Percentiles rank a stretch among this genome's conserved stretches.
Conservation (phyloP, 192 early-diverging fungal species). For the Paraglomus brasilianum region DNA sequence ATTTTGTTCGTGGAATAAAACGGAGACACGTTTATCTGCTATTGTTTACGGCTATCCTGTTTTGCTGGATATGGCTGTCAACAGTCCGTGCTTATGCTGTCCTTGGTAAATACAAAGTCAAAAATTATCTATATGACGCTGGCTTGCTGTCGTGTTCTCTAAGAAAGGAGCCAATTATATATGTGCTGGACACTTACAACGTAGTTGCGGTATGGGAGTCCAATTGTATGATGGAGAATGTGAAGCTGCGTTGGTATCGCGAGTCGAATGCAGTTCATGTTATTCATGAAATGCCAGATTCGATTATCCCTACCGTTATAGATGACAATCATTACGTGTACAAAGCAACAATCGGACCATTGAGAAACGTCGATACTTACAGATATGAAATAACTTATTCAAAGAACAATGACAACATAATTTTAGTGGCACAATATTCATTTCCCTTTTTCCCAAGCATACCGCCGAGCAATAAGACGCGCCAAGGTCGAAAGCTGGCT, state of each 20-base stretch:
- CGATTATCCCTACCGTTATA: conserved; percentile 29
- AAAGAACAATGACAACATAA: background rate
- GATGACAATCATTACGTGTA: conserved; percentile 41
- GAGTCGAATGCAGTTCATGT: background rate
- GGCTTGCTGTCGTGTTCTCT: conserved; percentile 49
- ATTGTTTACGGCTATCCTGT: too few species aligned
- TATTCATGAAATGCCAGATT: background rate
- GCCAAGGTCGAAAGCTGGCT: conserved; percentile 15
- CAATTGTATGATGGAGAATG: conserved; percentile 51
- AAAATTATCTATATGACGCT: conserved; percentile 48
- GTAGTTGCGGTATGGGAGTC: conserved; percentile 56
- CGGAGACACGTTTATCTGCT: too few species aligned
- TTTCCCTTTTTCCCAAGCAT: conserved; percentile 12
- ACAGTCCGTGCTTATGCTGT: background rate
- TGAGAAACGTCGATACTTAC: conserved; percentile 24
- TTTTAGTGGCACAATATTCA: background rate
- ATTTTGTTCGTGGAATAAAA: too few species aligned
- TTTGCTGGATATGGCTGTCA: too few species aligned
- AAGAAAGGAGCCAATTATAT: conserved; percentile 55
- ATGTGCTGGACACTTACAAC: conserved; percentile 47
- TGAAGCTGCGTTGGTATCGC: conserved; percentile 43
- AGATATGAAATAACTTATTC: conserved; percentile 31
- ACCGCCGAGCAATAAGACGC: background rate
- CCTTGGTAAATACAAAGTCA: conserved; percentile 42
- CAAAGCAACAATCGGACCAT: conserved; percentile 38